Conservation (phyloP, 2,329 filamentous ascomycete genomes). For the Aureobasidium sp. region DNA sequence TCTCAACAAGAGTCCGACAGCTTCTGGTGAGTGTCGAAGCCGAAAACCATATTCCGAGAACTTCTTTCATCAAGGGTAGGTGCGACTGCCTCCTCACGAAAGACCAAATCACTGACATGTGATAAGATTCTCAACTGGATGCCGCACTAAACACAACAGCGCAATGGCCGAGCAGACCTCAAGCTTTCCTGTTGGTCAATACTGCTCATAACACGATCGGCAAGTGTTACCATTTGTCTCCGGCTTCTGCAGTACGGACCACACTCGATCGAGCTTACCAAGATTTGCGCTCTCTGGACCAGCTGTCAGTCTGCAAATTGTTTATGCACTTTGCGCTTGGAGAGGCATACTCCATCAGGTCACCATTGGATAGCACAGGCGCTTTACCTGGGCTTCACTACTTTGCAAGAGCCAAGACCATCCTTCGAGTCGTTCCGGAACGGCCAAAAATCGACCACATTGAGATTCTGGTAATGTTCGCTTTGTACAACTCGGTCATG, state of each 20-base stretch:
- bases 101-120: not conserved
- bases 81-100: not conserved
- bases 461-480: slow-evolving; percentile 40
- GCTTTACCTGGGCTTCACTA: slow-evolving; percentile 40
- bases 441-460: slow-evolving; percentile 39
- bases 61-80: slow-evolving; percentile 25
- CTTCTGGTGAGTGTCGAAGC: slow-evolving; percentile 22
- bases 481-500: slow-evolving; percentile 39
- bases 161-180: slow-evolving; percentile 35
- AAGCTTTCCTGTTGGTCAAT: slow-evolving; percentile 34
- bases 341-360: slow-evolving; percentile 40
- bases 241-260: slow-evolving; percentile 33
- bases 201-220: slow-evolving; percentile 38
- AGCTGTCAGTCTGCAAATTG: slow-evolving; percentile 35
- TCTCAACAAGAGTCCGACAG: slow-evolving; percentile 33
- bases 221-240: slow-evolving; percentile 38
- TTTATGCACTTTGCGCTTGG: slow-evolving; percentile 43
- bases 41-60: slow-evolving; percentile 29
- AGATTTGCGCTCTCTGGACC: slow-evolving; percentile 30
- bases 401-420: slow-evolving; percentile 36
- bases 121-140: slow-evolving; percentile 27
- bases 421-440: slow-evolving; percentile 37
- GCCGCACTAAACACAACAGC: slow-evolving; percentile 30
- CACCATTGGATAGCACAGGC: slow-evolving; percentile 26
- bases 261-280: slow-evolving; percentile 34